Percentiles rank a stretch among this genome's conserved stretches.
Conservation (phyloP, 768 basidiomycete species). For the Porphyrellus cyaneotinctus region DNA sequence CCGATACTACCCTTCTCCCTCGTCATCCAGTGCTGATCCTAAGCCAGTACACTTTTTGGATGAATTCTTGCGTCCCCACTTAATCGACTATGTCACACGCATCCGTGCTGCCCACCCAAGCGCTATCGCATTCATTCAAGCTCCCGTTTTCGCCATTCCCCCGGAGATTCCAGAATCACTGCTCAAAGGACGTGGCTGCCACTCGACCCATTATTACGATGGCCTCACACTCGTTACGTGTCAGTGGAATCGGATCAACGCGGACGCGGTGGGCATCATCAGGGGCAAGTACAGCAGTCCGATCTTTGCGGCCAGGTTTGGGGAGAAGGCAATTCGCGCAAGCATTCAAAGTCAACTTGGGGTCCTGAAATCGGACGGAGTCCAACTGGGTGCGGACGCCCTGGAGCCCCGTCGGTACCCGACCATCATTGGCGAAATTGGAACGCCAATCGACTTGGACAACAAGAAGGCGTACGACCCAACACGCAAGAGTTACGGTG, state of each 20-base stretch:
- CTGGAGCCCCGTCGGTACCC: slow-evolving; percentile 48
- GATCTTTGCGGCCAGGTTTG: slow-evolving; percentile 73
- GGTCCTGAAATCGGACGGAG: slow-evolving; percentile 69
- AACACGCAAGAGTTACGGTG: slow-evolving; percentile 47
- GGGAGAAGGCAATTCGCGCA: slow-evolving; percentile 77
- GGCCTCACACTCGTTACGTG: slow-evolving; percentile 89
- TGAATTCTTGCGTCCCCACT: slow-evolving; percentile 80
- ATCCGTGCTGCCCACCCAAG: slow-evolving; percentile 71
- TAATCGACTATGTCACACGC: slow-evolving; percentile 48
- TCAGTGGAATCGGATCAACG: slow-evolving; percentile 95
- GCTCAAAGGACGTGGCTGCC: slow-evolving; percentile 61
- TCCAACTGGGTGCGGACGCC: slow-evolving; percentile 45
- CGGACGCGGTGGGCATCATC: slow-evolving; percentile 89
- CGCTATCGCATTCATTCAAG: slow-evolving; percentile 86
- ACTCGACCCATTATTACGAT: slow-evolving; percentile 91
- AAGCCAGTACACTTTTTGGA: slow-evolving; percentile 60
- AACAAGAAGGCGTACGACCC: slow-evolving; percentile 73
- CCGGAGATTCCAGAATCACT: slow-evolving; percentile 56
- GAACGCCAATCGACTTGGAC: slow-evolving; percentile 94
- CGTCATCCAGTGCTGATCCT: neutral
- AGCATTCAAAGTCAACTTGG: slow-evolving; percentile 80
- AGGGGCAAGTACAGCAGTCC: slow-evolving; percentile 72
- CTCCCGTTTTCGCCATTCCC: slow-evolving; percentile 84
- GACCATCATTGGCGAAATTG: slow-evolving; percentile 93
- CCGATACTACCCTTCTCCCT: slow-evolving; percentile 36